Evolutionary conservation across 2,329 filamentous ascomycete species (phyloP), one percentile per base, ranked within the genome.

Genomic region (Xylaria sp.): DNA sequence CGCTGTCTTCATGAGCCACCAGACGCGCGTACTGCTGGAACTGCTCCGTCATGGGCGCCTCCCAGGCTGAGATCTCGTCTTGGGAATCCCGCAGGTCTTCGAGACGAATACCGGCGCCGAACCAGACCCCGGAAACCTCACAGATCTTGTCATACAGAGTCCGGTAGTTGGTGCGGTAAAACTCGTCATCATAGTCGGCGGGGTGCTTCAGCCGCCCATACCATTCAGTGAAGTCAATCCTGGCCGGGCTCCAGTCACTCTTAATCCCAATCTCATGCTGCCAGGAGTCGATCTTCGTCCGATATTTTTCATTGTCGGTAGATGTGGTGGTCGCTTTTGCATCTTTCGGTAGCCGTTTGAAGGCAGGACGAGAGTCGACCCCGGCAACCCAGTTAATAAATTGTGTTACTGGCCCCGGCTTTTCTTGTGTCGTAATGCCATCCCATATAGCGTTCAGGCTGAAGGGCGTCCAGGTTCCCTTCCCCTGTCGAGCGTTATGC

Each of bases 1-100:
- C 54, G n/a, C 63, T 64, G 66, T 80, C 78, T 68, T 78, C 75
- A 28, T 73, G 70, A 7, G 75, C 76, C 4, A 77, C 70, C 6
- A 72, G 47, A 25, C 64, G 61, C 1, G 74, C 71, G 60, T 77
- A 79, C 57, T 74, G 58, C n/a, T 73, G 11, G 57, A 80, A 79
- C 53, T 75, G 70, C 14, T 68, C 58, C 19, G 71, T 68, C 40
- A 77, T 47, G 12, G 64, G 61, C 1, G 57, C 63, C n/a, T 71
- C 53, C 73, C 73, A 75, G 12, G 68, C 59, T 12, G 61, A 67
- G 28, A 60, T 23, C 5, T 52, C 51, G 0, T 15, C 35, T 4
- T 19, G 6, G 21, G 3, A 19, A 21, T 62, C 63, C 7, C 51
- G 43, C 31, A 33, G 45, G 33, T 72, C 31, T 63, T 63, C 43